phyloP scores from a whole-genome alignment of 2,329 filamentous ascomycete genomes.

The Colletotrichum navitas region DNA sequence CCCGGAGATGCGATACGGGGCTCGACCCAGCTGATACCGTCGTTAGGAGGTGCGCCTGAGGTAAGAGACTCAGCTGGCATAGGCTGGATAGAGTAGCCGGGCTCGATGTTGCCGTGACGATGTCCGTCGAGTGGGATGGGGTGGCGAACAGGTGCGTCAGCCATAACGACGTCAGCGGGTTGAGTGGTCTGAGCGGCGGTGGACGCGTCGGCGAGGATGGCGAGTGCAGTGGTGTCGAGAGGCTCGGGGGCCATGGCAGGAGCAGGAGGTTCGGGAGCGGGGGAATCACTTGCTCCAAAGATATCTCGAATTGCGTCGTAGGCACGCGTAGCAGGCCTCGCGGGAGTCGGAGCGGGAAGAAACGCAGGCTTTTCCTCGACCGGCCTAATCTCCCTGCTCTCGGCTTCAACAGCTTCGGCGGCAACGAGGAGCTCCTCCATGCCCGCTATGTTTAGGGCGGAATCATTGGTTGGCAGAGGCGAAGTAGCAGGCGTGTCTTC shows the following conservation, averaged over 20 bases:
- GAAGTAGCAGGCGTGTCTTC: conserved; percentile 44
- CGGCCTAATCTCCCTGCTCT: conserved; percentile 17
- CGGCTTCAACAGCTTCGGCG: conserved; percentile 27
- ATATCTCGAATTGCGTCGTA: conserved; percentile 56
- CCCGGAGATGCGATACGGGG: conserved; percentile 34
- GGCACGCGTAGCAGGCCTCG: conserved; percentile 38
- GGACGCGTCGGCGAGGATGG: conserved; percentile 34
- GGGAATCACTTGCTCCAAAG: conserved; percentile 50
- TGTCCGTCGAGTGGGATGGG: conserved; percentile 17
- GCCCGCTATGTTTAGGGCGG: conserved; percentile 32
- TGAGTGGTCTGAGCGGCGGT: conserved; percentile 17
- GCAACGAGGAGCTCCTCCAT: conserved; percentile 35
- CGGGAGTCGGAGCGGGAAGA: conserved; percentile 33
- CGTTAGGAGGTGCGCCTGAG: conserved; percentile 17
- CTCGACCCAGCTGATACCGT: conserved; percentile 27
- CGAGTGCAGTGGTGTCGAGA: conserved; percentile 29
- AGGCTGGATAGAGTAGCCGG: conserved; percentile 27
- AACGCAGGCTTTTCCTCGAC: conserved; percentile 31
- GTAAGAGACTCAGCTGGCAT: conserved; percentile 22
- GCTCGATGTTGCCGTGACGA: conserved; percentile 29
- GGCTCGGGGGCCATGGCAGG: conserved; percentile 17
- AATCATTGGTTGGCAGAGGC: conserved; percentile 37
- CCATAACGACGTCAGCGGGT: conserved; percentile 26
- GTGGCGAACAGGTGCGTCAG: conserved; percentile 19
- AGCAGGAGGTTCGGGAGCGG: conserved; percentile 34